Percentiles rank a stretch among this genome's conserved stretches.
phyloP scores from a whole-genome alignment of 805 yeast species.

The Brettanomyces sp. region DNA sequence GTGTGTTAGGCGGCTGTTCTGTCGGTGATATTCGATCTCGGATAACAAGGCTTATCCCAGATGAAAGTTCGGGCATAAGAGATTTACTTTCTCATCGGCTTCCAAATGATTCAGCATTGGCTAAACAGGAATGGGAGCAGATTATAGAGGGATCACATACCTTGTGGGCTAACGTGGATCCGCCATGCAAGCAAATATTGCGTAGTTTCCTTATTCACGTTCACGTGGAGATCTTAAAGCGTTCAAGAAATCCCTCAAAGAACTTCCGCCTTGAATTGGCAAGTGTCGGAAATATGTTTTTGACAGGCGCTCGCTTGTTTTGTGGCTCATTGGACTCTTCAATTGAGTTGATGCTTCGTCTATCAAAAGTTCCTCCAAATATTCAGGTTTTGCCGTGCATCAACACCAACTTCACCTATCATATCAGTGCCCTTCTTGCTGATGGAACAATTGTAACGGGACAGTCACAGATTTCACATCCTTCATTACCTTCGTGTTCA shows the following conservation, averaged over 20 bases:
- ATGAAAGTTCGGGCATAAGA: constrained; percentile 28
- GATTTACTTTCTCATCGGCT: constrained; percentile 41
- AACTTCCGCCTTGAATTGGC: constrained; percentile 72
- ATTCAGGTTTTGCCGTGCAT: constrained; percentile 68
- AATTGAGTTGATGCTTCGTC: constrained; percentile 60
- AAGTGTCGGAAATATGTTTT: constrained; percentile 73
- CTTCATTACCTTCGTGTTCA: constrained; percentile 22
- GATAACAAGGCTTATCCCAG: constrained; percentile 63
- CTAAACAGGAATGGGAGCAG: constrained; percentile 64
- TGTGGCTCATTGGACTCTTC: constrained; percentile 82
- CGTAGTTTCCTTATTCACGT: constrained; percentile 72
- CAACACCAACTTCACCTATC: constrained; percentile 77
- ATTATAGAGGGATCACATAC: constrained; percentile 73
- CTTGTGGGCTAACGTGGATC: constrained; percentile 54
- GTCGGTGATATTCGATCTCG: constrained; percentile 88
- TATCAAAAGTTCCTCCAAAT: constrained; percentile 46
- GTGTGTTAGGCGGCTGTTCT: constrained; percentile 91
- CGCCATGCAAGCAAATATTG: constrained; percentile 59
- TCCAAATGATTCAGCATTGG: constrained; percentile 36
- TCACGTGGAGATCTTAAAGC: constrained; percentile 65
- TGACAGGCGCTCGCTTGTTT: constrained; percentile 74
- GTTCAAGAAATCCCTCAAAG: constrained; percentile 44
- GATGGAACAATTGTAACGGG: constrained; percentile 77
- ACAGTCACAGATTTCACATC: constrained; percentile 91
- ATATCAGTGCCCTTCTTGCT: constrained; percentile 65